Conservation (phyloP, 2,329 filamentous ascomycete species). For the Neofusicoccum parvum region DNA sequence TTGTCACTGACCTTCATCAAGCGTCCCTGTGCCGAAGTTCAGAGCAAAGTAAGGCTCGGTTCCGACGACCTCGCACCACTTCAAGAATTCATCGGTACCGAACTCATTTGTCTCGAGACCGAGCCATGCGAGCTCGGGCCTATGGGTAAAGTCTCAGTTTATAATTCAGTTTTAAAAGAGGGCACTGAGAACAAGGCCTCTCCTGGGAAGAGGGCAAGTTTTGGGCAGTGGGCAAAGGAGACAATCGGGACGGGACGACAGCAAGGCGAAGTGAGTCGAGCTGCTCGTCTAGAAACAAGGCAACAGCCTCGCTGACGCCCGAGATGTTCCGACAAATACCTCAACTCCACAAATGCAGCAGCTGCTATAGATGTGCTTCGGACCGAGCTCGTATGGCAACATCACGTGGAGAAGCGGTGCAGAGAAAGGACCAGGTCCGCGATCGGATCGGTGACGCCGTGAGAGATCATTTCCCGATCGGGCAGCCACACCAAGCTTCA, state of each 20-base stretch:
- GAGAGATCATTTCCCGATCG: not conserved
- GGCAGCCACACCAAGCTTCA: not conserved
- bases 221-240: not conserved
- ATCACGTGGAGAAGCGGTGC: not conserved
- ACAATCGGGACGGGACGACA: not conserved
- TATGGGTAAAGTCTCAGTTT: constrained; percentile 29
- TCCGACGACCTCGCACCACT: constrained; percentile 72
- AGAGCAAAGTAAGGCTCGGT: constrained; percentile 79
- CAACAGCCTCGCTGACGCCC: not conserved
- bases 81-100: constrained; percentile 84
- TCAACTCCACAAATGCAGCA: constrained; percentile 2
- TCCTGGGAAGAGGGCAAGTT: not conserved
- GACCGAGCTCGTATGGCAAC: not conserved
- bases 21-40: constrained; percentile 76
- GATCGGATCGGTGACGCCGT: not conserved
- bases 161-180: not conserved
- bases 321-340: not conserved
- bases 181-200: not conserved
- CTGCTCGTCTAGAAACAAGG: not conserved
- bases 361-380: not conserved
- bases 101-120: constrained; percentile 77
- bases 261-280: not conserved
- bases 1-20: constrained; percentile 24
- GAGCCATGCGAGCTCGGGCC: constrained; percentile 78
- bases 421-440: not conserved